phyloP scores from a whole-genome alignment of 2,329 filamentous ascomycete species.

The Botrytis tulipae region DNA sequence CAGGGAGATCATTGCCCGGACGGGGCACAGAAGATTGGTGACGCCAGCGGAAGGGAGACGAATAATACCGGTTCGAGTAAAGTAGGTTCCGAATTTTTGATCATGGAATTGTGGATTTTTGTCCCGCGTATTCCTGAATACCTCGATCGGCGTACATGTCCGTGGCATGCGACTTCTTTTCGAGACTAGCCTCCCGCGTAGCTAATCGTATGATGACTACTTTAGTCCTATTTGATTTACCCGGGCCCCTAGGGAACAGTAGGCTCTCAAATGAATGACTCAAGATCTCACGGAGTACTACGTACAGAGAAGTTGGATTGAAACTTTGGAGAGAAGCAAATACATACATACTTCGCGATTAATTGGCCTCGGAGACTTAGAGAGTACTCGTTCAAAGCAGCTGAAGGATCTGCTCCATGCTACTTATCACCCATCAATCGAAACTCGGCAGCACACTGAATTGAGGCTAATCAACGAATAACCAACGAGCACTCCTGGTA shows the following conservation, averaged over 20 bases:
- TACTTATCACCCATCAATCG: background rate
- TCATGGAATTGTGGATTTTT: conserved; percentile 9
- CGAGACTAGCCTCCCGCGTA: background rate
- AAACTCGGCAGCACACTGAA: background rate
- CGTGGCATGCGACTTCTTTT: background rate
- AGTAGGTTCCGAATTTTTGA: conserved; percentile 10
- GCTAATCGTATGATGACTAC: background rate
- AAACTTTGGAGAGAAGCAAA: background rate
- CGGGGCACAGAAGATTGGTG: background rate
- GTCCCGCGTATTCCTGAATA: background rate
- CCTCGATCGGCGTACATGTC: background rate
- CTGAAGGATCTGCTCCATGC: background rate
- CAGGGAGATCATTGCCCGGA: background rate
- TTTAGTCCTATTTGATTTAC: background rate
- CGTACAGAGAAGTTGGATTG: background rate
- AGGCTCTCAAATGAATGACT: background rate
- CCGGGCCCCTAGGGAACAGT: background rate
- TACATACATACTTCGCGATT: background rate
- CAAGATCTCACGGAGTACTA: background rate
- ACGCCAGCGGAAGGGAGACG: conserved; percentile 16
- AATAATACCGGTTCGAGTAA: conserved; percentile 13
- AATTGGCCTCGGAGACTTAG: background rate
- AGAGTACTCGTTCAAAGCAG: background rate
- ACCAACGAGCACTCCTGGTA: background rate
- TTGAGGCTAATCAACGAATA: background rate